These are phyloP conservation scores for Suillus tomentosus DNA, from an alignment of 768 basidiomycete species.

Conservation along the genomic window DNA sequence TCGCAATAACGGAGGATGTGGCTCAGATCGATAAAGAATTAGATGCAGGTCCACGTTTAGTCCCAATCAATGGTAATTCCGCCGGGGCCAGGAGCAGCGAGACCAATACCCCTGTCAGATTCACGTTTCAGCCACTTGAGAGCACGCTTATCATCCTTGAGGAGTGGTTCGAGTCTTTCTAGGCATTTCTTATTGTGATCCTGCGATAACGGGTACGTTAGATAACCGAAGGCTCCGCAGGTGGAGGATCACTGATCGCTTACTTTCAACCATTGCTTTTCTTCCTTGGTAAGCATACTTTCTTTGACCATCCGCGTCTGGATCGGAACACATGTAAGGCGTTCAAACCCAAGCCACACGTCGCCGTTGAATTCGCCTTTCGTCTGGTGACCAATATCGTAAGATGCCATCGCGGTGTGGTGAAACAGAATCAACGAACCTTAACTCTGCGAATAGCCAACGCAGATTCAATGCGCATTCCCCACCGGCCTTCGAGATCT, in stretches of 20 bases:
- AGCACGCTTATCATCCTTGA: slow-evolving; percentile 81
- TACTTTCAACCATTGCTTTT: slow-evolving; percentile 85
- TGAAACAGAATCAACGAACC: slow-evolving; percentile 23
- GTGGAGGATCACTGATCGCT: slow-evolving; percentile 22
- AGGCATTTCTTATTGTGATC: slow-evolving; percentile 81
- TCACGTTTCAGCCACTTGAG: slow-evolving; percentile 80
- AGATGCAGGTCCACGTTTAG: slow-evolving; percentile 30
- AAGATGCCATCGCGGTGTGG: slow-evolving; percentile 3
- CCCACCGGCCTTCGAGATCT: slow-evolving; percentile 82
- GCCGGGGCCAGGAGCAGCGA: slow-evolving; percentile 62
- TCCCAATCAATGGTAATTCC: slow-evolving; percentile 83
- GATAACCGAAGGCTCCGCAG: slow-evolving; percentile 7
- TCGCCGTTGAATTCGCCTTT: slow-evolving; percentile 70
- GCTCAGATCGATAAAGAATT: slow-evolving; percentile 9
- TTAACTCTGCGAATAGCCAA: slow-evolving; percentile 69
- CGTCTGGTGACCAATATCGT: slow-evolving; percentile 47
- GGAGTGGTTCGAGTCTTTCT: slow-evolving; percentile 59
- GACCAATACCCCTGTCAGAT: slow-evolving; percentile 72
- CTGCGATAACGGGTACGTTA: slow-evolving; percentile 36
- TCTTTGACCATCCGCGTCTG: slow-evolving; percentile 89
- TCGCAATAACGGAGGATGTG: slow-evolving; percentile 21
- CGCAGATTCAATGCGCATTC: slow-evolving; percentile 91
- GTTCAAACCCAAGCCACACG: slow-evolving; percentile 88
- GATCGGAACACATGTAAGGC: slow-evolving; percentile 93
- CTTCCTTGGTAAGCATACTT: slow-evolving; percentile 79